Base-by-base conservation (phyloP, 2,329 filamentous ascomycete genomes). In the Macrophomina phaseolina region DNA sequence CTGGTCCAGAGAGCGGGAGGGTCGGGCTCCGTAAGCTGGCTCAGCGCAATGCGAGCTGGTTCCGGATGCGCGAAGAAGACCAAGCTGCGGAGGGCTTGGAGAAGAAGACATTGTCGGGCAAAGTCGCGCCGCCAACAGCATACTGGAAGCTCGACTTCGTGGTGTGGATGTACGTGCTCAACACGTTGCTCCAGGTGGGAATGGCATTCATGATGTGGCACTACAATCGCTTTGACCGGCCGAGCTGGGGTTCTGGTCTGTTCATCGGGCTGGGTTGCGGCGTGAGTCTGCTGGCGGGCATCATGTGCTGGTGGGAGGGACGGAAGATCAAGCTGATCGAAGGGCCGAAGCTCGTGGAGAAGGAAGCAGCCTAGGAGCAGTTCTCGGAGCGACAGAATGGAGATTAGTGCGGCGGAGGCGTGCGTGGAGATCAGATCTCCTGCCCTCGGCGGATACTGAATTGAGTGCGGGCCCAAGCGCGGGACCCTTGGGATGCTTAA, bases 161-260 rank as follows among this genome's bases (percentile, higher is more conserved):
- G 36, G 84, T 96, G 48, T 94, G 90, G 90, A 84, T 89, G 72
- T 93, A 93, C 79, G 85, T 93, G 3, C 84, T 83, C 81, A 96
- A 97, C 74, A 95, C 92, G 0, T 85, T 94, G 65, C 84, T 95
- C 53, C 93, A 97, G 77, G 84, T 84, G 48, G 84, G 87, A n/a
- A 83, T 97, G 1, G 90, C 88, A 8, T 89, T 86, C 3, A 91
- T 93, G 79, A 96, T 97, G 92, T 96, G 91, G 89, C 87, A 2
- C 82, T 91, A 78, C 90, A 92, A 74, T 83, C 91, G 23, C 89
- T 89, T 73, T n/a, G 80, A 90, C 30, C 84, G 93, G 18, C 92
- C 93, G 0, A 86, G 86, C 28, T 96, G 92, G 92, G 86, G 89
- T 8, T 93, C 91, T 0, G 93, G 92, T 1, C 79, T 93, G 0